Base-by-base conservation (phyloP, 305 asterid genomes). In the Rubia peregrina region DNA sequence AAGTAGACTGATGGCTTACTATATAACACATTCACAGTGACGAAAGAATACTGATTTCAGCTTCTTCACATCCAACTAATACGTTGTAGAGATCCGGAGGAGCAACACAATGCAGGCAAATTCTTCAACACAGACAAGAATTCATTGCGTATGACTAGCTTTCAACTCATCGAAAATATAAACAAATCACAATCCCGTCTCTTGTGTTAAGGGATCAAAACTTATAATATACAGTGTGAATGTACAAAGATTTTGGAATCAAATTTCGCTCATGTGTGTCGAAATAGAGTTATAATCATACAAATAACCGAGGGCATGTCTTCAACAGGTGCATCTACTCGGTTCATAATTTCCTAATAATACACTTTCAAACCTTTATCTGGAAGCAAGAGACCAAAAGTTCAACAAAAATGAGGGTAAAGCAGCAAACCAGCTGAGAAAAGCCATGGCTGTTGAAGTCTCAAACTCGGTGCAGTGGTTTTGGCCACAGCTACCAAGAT, bases 341-440 rank as follows among this genome's bases (percentile, higher is more conserved):
- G 6, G 19, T 63, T 57, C 71, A 24, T n/a, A 30, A 33, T 33
- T 59, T 33, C 41, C 57, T 9, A 3, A 11, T 26, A 42, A 51
- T n/a, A 65, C 49, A 55, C 26, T 73, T 70, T 14, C 22, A 10
- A 14, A 40, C 41, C 43, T 61, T 65, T 61, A 81, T 48, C 86
- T 69, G 48, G 84, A 81, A 36, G 88, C 84, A 57, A 82, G 80
- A 38, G 85, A 84, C 88, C 86, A 84, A 51, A 84, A 84, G 46
- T 82, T 82, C 33, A 84, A 46, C 57, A 84, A 77, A 59, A 84
- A 84, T 11, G 88, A 84, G 0, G 88, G 88, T 51, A 84, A 61
- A 22, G 86, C 81, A 71, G 83, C 78, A 59, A 82, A 84, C 88
- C 88, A 84, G 73, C 86, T 80, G 49, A 84, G 86, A 70, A 84